Evolutionary conservation across 2,329 filamentous ascomycete genomes (phyloP), one percentile per base, ranked within the genome.

Genomic region (Pezicula radicicola): DNA sequence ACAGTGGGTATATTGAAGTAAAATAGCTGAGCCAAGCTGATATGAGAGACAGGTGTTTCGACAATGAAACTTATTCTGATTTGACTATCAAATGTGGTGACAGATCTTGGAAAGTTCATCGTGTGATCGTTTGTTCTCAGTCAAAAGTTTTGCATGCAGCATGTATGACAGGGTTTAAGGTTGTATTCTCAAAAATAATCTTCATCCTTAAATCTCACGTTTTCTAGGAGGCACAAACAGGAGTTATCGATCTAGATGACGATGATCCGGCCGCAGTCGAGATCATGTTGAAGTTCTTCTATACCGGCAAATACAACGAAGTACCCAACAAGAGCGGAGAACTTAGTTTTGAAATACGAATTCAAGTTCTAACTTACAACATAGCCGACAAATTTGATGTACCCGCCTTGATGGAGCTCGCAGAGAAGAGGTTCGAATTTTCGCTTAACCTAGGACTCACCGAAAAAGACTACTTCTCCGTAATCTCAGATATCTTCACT

Each of bases 91-190:
- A 41, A 53, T 57, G 48, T 43, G 15, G 37, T 19, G 45, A 55
- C 12, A 51, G 47, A 49, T 57, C 47, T 55, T 55, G 53, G 50
- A 55, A 57, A 48, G 50, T 57, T 50, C 55, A 55, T 21, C 53
- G 53, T 16, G 51, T 52, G 13, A 35, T 55, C 28, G 53, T 58
- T 51, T 54, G 53, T 45, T 49, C 39, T 41, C 39, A 41, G 13
- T 41, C 39, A 4, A 50, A 1, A 10, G 42, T 45, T 27, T 51
- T 56, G 25, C 48, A 56, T 51, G 51, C 48, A 43, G 51, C 46
- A 44, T 53, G 47, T 27, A 54, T 51, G 50, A 19, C 44, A 47
- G 49, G 46, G 21, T 55, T 55, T 28, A 52, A 52, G 41, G 53
- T 56, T 28, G 27, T 28, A 28, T 53, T n/a, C 18, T 41, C 30